Evolutionary conservation across 768 basidiomycete genomes (phyloP).

Genomic region (Sistotremastrum suecicum): DNA sequence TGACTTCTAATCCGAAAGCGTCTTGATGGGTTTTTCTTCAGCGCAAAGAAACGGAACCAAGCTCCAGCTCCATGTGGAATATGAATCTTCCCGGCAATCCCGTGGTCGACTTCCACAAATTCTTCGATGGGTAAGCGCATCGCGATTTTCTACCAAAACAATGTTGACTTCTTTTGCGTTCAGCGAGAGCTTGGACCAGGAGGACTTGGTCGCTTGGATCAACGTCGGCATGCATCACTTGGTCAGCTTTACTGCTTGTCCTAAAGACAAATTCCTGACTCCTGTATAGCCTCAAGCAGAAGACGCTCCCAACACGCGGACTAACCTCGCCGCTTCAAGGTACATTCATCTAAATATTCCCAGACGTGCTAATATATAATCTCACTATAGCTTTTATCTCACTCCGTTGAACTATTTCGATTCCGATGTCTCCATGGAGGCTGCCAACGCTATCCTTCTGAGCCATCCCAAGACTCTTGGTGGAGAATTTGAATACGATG

Average conservation of each 20-base stretch:
- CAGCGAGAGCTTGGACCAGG: conserved; percentile 43
- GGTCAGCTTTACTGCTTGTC: conserved; percentile 14
- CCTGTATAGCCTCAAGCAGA: conserved; percentile 39
- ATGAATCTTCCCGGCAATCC: conserved; percentile 43
- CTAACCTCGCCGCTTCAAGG: conserved; percentile 41
- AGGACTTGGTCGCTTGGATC: conserved; percentile 54
- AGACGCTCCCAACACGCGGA: conserved; percentile 47
- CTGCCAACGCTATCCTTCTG: conserved; percentile 36
- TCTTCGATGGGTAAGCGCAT: conserved; percentile 30
- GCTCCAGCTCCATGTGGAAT: conserved; percentile 47
- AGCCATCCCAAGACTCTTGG: conserved; percentile 21
- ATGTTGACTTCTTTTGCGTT: too few relatives aligned
- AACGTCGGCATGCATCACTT: conserved; percentile 58
- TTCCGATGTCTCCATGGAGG: conserved; percentile 45
- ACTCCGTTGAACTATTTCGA: conserved; percentile 56
- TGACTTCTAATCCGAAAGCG: too few relatives aligned
- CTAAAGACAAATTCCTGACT: neutral
- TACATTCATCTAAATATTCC: conserved; percentile 14
- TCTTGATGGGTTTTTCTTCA: conserved; percentile 2
- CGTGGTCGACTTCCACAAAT: conserved; percentile 42
- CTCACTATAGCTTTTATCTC: conserved; percentile 32
- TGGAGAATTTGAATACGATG: conserved; percentile 28
- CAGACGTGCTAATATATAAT: neutral
- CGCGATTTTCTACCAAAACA: too few relatives aligned
- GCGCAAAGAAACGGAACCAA: conserved; percentile 48